Conservation (phyloP, 768 basidiomycete species). For the Auriculariales sp. region DNA sequence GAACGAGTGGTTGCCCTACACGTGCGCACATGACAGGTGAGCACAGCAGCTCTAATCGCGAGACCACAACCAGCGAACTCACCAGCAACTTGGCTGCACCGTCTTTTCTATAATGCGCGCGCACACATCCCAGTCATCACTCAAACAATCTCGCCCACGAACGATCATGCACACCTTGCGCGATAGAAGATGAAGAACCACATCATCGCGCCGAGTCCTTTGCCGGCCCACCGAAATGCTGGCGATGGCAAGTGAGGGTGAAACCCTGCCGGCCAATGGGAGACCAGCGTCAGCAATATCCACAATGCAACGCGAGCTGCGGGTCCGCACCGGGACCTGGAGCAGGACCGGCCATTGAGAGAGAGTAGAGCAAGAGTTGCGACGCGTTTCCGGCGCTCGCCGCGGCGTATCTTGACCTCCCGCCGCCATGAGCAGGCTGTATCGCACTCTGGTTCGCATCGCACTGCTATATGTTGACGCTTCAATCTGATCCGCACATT, state of each 20-base stretch:
- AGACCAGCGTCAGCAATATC: background rate
- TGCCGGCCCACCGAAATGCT: slow-evolving; percentile 64
- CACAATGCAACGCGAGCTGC: background rate
- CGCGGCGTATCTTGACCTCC: too few species aligned
- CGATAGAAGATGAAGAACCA: slow-evolving; percentile 99
- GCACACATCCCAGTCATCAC: background rate
- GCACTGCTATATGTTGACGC: background rate
- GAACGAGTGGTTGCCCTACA: background rate
- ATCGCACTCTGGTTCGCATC: background rate
- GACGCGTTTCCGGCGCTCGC: too few species aligned
- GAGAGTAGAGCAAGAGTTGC: too few species aligned
- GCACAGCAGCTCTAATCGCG: background rate
- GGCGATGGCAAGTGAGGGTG: slow-evolving; percentile 75
- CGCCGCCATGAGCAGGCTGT: background rate
- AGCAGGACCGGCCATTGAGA: too few species aligned
- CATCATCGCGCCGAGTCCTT: slow-evolving; percentile 83
- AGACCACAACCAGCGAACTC: background rate
- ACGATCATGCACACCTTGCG: slow-evolving; percentile 39
- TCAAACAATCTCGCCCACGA: background rate
- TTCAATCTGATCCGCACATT: too few species aligned
- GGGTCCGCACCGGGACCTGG: background rate
- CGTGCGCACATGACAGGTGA: background rate
- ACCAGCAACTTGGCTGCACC: background rate
- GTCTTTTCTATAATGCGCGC: background rate
- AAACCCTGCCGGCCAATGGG: slow-evolving; percentile 39